Evolutionary conservation across 2,329 filamentous ascomycete species (phyloP).

Genomic region (Ophiocordyceps sinensis): DNA sequence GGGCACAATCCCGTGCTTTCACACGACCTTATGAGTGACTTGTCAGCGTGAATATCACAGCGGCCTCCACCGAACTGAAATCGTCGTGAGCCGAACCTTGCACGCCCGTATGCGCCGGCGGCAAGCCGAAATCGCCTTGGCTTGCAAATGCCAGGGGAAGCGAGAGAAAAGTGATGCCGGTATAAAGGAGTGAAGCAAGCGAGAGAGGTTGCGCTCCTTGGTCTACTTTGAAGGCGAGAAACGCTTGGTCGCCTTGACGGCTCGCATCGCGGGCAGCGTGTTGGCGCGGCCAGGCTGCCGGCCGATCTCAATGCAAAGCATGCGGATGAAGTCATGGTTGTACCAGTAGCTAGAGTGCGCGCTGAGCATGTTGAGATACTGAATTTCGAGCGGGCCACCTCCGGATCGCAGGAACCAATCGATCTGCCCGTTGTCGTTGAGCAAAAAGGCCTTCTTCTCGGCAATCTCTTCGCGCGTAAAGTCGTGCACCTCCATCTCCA

Average conservation of each 20-base stretch:
- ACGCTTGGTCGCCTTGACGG: constrained; percentile 36
- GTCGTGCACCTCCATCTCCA: constrained; percentile 94
- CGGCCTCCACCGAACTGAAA: too few species aligned
- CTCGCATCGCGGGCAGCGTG: constrained; percentile 43
- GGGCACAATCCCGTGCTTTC: too few species aligned
- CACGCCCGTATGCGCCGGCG: too few species aligned
- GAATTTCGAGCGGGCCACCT: constrained; percentile 78
- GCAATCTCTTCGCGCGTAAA: constrained; percentile 87
- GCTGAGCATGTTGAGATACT: constrained; percentile 93
- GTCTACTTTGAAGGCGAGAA: constrained; percentile 5
- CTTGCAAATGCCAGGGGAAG: too few species aligned
- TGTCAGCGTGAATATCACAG: too few species aligned
- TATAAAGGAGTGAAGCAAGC: too few species aligned
- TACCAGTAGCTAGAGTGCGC: constrained; percentile 94
- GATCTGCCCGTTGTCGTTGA: constrained; percentile 95
- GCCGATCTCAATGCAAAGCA: constrained; percentile 81
- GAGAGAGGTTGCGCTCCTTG: not conserved
- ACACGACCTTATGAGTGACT: too few species aligned
- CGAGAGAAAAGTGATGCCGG: too few species aligned
- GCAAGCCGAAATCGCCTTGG: too few species aligned
- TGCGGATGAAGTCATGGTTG: constrained; percentile 72
- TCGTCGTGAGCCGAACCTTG: too few species aligned
- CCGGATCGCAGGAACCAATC: constrained; percentile 79
- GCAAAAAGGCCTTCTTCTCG: constrained; percentile 70
- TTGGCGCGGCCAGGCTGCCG: constrained; percentile 51